Base-by-base conservation (phyloP, 2,329 filamentous ascomycete genomes). In the Acrodontium crateriforme region DNA sequence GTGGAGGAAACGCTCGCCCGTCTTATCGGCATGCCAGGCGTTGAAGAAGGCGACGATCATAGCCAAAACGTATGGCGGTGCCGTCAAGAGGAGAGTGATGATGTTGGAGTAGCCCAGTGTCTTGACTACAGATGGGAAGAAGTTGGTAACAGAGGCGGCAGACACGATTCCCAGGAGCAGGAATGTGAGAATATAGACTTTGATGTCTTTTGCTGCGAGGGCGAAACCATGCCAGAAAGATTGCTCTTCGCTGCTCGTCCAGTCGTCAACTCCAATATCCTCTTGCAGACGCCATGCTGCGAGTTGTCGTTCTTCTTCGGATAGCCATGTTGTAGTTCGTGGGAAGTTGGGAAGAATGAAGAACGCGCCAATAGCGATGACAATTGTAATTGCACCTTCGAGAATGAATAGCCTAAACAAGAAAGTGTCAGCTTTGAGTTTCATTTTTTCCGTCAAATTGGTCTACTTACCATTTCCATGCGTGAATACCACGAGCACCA, bases 1-100 rank as follows among this genome's bases (percentile, higher is more conserved):
- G 40, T 60, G 58, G 22, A 53, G 47, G 39, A 50, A 58, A 0
- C 56, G 46, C 41, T 59, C 55, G n/a, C 49, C 49, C 3, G 52
- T 50, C 4, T 44, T 42, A 35, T 58, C 56, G 4, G 54, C 53
- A 26, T 55, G 46, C 33, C 52, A 53, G 4, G 56, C 50, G 31
- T 55, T 56, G 10, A 40, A 32, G 11, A 55, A 45, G 9, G 42
- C 42, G 11, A 40, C 41, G 27, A 53, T 46, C 14, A 50, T 45
- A 4, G 53, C 54, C 4, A 53, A 36, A 9, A 51, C 31, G 30
- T 53, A 54, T 4, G 51, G 52, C 9, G 51, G 51, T 6, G 44
- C 47, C 4, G 49, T 52, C 12, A 55, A 39, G 9, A 50, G 39
- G 11, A 54, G 40, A 4, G 46, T 47, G 23, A 39, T 34, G 30